These are phyloP conservation scores for Vigna nakashimae DNA, from an alignment of 306 rosid species.

Conservation along the genomic window DNA sequence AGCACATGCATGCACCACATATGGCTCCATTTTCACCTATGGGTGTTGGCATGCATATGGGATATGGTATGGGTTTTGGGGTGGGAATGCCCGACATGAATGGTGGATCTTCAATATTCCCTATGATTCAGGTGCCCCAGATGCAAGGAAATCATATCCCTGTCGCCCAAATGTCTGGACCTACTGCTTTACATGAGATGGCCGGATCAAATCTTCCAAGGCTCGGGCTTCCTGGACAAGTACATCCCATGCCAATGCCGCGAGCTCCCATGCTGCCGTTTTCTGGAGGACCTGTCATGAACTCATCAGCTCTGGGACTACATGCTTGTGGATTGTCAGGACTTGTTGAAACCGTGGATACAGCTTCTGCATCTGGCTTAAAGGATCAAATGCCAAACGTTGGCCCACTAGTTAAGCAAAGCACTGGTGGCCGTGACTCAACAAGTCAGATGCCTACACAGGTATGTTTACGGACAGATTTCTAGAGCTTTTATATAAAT, in stretches of 20 bases:
- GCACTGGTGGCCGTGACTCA: slow-evolving; percentile 52
- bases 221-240: slow-evolving; percentile 80
- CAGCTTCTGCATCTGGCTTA: slow-evolving; percentile 62
- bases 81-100: slow-evolving; percentile 79
- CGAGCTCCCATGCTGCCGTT: slow-evolving; percentile 55
- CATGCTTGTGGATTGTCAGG: slow-evolving; percentile 60
- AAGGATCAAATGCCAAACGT: slow-evolving; percentile 59
- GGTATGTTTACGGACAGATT: slow-evolving; percentile 51
- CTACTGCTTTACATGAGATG: slow-evolving; percentile 66
- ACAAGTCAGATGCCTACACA: slow-evolving; percentile 59
- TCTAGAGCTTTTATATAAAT: slow-evolving; percentile 16
- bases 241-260: slow-evolving; percentile 68
- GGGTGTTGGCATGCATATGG: slow-evolving; percentile 85
- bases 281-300: slow-evolving; percentile 69
- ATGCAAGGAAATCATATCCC: slow-evolving; percentile 84
- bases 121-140: slow-evolving; percentile 79
- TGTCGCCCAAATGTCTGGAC: slow-evolving; percentile 62
- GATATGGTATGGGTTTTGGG: slow-evolving; percentile 81
- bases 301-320: slow-evolving; percentile 51
- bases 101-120: slow-evolving; percentile 67
- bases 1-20: slow-evolving; percentile 73
- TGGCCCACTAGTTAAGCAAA: slow-evolving; percentile 56
- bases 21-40: slow-evolving; percentile 78
- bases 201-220: slow-evolving; percentile 68
- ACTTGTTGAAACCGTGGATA: slow-evolving; percentile 54